Conservation (phyloP, 2,329 filamentous ascomycete species). For the Trichoderma koningii region DNA sequence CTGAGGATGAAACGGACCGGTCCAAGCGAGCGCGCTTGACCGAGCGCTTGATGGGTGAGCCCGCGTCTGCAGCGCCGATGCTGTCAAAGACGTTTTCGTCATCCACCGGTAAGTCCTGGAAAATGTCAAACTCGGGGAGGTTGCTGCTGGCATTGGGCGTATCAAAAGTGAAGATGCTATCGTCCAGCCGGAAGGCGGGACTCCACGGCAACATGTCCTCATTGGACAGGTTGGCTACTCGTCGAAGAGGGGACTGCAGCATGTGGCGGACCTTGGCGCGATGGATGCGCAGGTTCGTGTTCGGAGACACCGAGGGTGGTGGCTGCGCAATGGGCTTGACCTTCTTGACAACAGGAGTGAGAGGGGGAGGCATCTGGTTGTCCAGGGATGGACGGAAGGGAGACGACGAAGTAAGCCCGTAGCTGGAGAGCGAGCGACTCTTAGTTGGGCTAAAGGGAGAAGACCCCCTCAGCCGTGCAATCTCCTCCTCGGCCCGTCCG, state of each 20-base stretch:
- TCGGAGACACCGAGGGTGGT: constrained; percentile 82
- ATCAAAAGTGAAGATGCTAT: constrained; percentile 52
- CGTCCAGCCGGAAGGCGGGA: constrained; percentile 66
- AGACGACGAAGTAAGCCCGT: constrained; percentile 64
- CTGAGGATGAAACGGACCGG: constrained; percentile 63
- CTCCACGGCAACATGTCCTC: constrained; percentile 61
- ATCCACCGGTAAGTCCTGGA: constrained; percentile 46
- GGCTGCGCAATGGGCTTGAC: constrained; percentile 62
- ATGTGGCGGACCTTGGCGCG: constrained; percentile 79
- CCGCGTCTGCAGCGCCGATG: constrained; percentile 53
- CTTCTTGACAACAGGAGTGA: constrained; percentile 84
- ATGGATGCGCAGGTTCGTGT: constrained; percentile 87
- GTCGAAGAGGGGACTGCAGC: constrained; percentile 71
- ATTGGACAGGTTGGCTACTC: constrained; percentile 45
- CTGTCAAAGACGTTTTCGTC: constrained; percentile 40
- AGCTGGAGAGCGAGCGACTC: constrained; percentile 55
- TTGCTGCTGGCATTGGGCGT: constrained; percentile 50
- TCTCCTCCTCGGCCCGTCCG: constrained; percentile 92
- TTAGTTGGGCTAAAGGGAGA: constrained; percentile 91
- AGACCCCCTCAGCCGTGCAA: constrained; percentile 86
- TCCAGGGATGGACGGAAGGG: constrained; percentile 61
- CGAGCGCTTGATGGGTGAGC: constrained; percentile 69
- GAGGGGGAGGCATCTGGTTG: constrained; percentile 68
- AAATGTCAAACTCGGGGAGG: constrained; percentile 64
- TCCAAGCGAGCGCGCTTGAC: constrained; percentile 62